A percentile compares a stretch with the other conserved stretches of the same genome.
phyloP scores from a whole-genome alignment of 352 stramenopile genomes.

The Phytophthora boehmeriae region DNA sequence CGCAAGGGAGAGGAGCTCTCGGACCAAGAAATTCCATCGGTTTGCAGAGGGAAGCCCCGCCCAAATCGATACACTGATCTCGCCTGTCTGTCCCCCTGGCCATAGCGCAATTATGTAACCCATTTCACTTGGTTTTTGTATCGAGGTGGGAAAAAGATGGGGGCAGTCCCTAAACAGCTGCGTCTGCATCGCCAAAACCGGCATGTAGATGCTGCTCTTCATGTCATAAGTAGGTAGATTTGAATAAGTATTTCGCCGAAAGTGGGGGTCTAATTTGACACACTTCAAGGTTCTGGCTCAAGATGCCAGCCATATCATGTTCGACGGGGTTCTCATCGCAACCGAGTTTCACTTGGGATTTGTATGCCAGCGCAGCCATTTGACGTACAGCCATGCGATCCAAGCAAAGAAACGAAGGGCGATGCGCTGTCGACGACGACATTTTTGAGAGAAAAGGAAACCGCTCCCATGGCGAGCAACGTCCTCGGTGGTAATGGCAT shows the following conservation, averaged over 20 bases:
- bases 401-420: not conserved
- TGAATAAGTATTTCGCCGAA: not conserved
- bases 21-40: not conserved
- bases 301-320: constrained; percentile 33
- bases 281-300: constrained; percentile 34
- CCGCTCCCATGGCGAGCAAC: no score
- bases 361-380: not conserved
- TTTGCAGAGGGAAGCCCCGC: constrained; percentile 31
- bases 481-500: no score
- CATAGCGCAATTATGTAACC: no score
- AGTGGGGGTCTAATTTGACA: constrained; percentile 4
- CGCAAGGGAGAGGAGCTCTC: no score
- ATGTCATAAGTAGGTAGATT: not conserved
- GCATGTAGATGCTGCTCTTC: no score
- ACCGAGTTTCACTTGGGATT: not conserved
- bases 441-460: not conserved
- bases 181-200: constrained; percentile 22
- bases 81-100: constrained; percentile 19
- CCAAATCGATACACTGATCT: constrained; percentile 31
- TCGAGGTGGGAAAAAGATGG: constrained; percentile 3
- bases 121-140: constrained; percentile 34
- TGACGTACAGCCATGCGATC: not conserved
- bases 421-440: not conserved
- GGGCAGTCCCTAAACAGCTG: constrained; percentile 22
- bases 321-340: constrained; percentile 11